Evolutionary conservation across 352 stramenopile genomes (phyloP).

Genomic region (Phytopythium ostracodes): DNA sequence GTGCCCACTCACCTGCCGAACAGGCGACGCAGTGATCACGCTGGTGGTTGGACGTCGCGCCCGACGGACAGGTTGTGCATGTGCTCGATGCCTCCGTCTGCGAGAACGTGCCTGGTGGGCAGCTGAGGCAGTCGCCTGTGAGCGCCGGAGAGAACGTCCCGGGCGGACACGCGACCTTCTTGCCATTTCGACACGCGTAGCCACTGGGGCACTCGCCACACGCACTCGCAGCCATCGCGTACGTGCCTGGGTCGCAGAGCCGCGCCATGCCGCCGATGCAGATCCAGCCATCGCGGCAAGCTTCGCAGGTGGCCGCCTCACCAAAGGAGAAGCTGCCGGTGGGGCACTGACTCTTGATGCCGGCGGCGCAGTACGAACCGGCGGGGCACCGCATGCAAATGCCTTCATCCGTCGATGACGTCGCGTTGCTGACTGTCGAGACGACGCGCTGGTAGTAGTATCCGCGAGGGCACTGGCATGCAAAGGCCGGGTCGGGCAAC

Average conservation of each 20-base stretch:
- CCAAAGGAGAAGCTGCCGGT: constrained; percentile 57
- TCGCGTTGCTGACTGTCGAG: background rate
- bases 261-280: constrained; percentile 47
- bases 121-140: constrained; percentile 48
- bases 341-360: constrained; percentile 45
- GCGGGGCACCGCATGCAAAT: constrained; percentile 48
- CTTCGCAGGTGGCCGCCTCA: constrained; percentile 42
- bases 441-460: constrained; percentile 39
- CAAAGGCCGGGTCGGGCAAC: constrained; percentile 47
- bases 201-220: constrained; percentile 44
- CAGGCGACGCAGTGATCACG: constrained; percentile 54
- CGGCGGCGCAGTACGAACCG: constrained; percentile 50
- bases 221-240: constrained; percentile 26
- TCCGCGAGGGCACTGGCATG: constrained; percentile 50
- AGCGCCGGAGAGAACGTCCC: constrained; percentile 40
- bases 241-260: constrained; percentile 56
- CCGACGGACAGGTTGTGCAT: background rate
- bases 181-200: constrained; percentile 57
- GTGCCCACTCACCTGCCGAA: constrained; percentile 32
- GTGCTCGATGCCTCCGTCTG: constrained; percentile 24
- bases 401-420: constrained; percentile 5
- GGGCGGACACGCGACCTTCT: constrained; percentile 30
- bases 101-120: constrained; percentile 55
- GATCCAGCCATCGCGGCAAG: constrained; percentile 59
- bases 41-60: background rate